Conservation (phyloP, 352 stramenopile genomes). For the Labyrinthula sp. region DNA sequence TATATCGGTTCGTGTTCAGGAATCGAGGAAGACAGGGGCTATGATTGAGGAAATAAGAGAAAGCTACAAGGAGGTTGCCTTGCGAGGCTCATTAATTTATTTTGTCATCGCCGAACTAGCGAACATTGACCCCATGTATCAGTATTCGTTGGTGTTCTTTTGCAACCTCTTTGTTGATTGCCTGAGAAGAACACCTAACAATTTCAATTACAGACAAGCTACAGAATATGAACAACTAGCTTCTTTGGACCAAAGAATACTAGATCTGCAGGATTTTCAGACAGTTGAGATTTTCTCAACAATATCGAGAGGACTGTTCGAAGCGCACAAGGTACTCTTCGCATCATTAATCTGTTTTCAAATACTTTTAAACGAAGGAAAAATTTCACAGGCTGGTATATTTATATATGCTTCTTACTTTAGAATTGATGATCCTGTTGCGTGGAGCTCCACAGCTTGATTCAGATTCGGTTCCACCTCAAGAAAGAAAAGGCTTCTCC, state of each 20-base stretch:
- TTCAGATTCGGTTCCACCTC: conserved; percentile 14
- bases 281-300: conserved; percentile 73
- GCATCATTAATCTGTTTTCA: conserved; percentile 76
- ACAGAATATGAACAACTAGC: conserved; percentile 28
- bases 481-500: conserved; percentile 38
- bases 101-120: conserved; percentile 73
- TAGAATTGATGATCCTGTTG: conserved; percentile 68
- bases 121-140: conserved; percentile 78
- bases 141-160: conserved; percentile 77
- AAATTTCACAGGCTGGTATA: conserved; percentile 39
- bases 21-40: conserved; percentile 67
- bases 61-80: conserved; percentile 68
- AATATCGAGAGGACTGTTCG: conserved; percentile 74
- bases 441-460: conserved; percentile 39
- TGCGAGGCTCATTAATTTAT: conserved; percentile 70
- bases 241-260: conserved; percentile 42
- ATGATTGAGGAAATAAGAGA: conserved; percentile 72
- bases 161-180: conserved; percentile 68
- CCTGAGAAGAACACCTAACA: conserved; percentile 63
- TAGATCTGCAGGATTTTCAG: conserved; percentile 60
- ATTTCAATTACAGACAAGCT: conserved; percentile 44
- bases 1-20: conserved; percentile 76
- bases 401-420: conserved; percentile 22
- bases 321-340: conserved; percentile 74
- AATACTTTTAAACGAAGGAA: conserved; percentile 52